phyloP scores from a whole-genome alignment of 1,284 basidiomycete genomes.

The Puccinia hordei region DNA sequence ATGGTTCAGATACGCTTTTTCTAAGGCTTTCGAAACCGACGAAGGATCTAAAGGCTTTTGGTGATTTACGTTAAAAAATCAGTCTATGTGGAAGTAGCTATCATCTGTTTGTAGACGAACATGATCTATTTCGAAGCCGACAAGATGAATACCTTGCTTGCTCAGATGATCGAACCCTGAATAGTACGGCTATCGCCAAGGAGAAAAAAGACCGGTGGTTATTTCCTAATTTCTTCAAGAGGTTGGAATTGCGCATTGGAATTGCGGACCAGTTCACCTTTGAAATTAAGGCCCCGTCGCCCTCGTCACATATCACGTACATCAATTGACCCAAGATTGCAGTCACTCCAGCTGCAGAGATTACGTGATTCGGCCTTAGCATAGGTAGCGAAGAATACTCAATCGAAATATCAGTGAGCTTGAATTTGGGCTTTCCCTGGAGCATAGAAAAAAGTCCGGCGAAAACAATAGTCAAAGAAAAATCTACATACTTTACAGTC shows the following conservation, averaged over 20 bases:
- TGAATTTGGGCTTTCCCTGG: neutral
- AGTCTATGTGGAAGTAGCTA: neutral
- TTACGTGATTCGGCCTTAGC: conserved; percentile 16
- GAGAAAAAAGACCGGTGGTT: neutral
- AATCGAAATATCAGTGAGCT: neutral
- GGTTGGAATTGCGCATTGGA: neutral
- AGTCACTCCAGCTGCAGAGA: conserved; percentile 21
- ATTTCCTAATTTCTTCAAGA: neutral
- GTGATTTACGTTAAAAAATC: neutral
- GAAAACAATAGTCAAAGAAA: neutral
- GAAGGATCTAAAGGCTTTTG: conserved; percentile 13
- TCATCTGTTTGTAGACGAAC: conserved; percentile 4
- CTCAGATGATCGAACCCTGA: conserved; percentile 27
- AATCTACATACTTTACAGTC: neutral
- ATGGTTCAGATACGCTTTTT: conserved; percentile 3
- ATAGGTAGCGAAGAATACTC: neutral
- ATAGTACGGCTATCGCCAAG: conserved; percentile 28
- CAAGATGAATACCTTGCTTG: conserved; percentile 21
- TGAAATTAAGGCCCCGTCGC: conserved; percentile 25
- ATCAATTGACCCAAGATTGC: conserved; percentile 31
- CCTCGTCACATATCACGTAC: conserved; percentile 28
- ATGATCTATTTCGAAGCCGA: conserved; percentile 29
- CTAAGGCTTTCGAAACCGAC: conserved; percentile 1
- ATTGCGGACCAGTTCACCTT: conserved; percentile 7
- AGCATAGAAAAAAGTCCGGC: too few relatives aligned